A percentile compares a stretch with the other conserved stretches of the same genome.
phyloP scores from a whole-genome alignment of 257 asterid species.

The Ocimum tenuiflorum region DNA sequence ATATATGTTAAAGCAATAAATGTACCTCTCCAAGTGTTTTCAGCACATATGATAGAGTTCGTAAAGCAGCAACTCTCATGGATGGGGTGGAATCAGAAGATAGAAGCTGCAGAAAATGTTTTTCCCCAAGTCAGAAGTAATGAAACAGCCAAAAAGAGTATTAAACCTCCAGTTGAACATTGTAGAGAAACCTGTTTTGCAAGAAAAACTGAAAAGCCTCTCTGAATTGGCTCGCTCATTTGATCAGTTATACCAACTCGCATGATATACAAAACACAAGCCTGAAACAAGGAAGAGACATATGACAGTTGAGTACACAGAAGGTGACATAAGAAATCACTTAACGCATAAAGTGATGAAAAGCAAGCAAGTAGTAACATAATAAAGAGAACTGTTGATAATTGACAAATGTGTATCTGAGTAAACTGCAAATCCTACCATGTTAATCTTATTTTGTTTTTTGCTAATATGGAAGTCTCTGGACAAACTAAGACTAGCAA shows the following conservation, averaged over 20 bases:
- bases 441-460: not conserved
- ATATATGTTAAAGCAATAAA: constrained; percentile 20
- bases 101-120: constrained; percentile 64
- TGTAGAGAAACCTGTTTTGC: constrained; percentile 72
- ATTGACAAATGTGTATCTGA: constrained; percentile 1
- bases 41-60: constrained; percentile 72
- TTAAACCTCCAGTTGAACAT: constrained; percentile 18
- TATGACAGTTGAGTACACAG: constrained; percentile 24
- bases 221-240: constrained; percentile 94
- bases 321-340: constrained; percentile 12
- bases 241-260: constrained; percentile 93
- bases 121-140: constrained; percentile 16
- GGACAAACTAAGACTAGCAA: not conserved
- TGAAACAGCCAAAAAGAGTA: constrained; percentile 13
- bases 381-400: constrained; percentile 9
- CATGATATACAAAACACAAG: constrained; percentile 82
- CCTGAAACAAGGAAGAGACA: constrained; percentile 52
- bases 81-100: constrained; percentile 80
- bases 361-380: constrained; percentile 10
- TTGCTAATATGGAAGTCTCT: not conserved
- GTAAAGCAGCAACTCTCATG: constrained; percentile 74
- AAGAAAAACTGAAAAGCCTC: constrained; percentile 75
- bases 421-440: not conserved
- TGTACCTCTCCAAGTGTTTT: constrained; percentile 93
- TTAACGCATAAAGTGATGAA: constrained; percentile 16